Evolutionary conservation across 2,329 filamentous ascomycete species (phyloP), one percentile per base, ranked within the genome.

Genomic region (Calonectria honghensis): DNA sequence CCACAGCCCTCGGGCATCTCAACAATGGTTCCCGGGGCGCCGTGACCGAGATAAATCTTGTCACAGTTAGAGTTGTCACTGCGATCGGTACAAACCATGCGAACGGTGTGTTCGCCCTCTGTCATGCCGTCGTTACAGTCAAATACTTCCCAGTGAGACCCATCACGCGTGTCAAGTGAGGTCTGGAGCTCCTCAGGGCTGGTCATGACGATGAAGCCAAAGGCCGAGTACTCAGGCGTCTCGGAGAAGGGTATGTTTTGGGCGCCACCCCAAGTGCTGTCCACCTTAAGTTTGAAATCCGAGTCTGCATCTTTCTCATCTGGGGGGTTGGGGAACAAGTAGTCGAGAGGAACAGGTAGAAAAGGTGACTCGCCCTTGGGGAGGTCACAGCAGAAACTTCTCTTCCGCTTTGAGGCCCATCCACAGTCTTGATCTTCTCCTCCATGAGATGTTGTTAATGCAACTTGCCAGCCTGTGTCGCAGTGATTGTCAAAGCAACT

Each of bases 1-100:
- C 52, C 52, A 57, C 52, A 57, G 5, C 52, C 52, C 16, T 57
- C 31, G 10, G 52, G 52, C 52, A 57, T 57, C 52, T 57, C 52
- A n/a, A 57, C 18, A 57, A 57, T 57, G 18, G 52, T 57, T 18
- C 52, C 52, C 6, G 52, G 52, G 31, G 31, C 52, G 18, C 52
- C 52, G 5, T 57, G 52, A 13, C 52, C 52, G 20, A 57, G 52
- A 10, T 35, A 13, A 20, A 57, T 57, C 18, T 57, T 57, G 52
- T 57, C 5, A n/a, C 52, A 57, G 10, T 57, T 57, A 2, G 29
- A 35, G 4, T 57, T 14, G 11, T 57, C 52, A 6, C 29, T 35
- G 14, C 29, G 31, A 13, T 57, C 52, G 20, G 52, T 35, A 35
- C 52, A 57, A 7, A 57, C 52, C 52, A 57, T 57, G 4, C 31